Base-by-base conservation (phyloP, 1,139 yeast genomes). In the Yamadazyma spencermartinsiae region DNA sequence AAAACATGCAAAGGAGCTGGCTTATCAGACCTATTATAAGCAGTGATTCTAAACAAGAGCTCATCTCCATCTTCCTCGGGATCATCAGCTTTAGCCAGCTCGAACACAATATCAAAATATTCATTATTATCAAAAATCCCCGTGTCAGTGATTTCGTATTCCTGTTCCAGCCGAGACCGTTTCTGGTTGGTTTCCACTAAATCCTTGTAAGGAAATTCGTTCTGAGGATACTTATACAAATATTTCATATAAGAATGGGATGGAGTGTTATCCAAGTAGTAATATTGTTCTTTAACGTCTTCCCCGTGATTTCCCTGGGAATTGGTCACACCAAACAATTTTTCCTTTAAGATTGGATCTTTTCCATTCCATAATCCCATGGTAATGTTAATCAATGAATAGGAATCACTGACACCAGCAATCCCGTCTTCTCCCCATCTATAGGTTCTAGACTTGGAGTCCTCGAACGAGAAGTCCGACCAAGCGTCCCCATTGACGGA, bases 391-490 rank as follows among this genome's bases (percentile, higher is more conserved):
- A 87, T 68, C 53, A 78, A 63, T 58, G 87, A 96, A 53, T 87
- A 90, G 49, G 87, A 80, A 58, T 90, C 98, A 43, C 87, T 78
- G 15, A 88, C 86, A 38, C 98, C 98, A 8, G 95, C 95, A 51
- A 90, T 70, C 3, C 98, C 98, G 58, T 90, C 98, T 61, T 90
- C 98, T 35, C 96, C 96, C 98, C 98, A 90, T 38, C 98, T 74
- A 58, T 86, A 90, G 13, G 87, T 80, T 55, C 98, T 73, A 19
- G 94, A 79, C 47, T 81, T 74, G 3, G 95, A 86, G 46, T 87
- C 90, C 44, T 87, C 95, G 60, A 89, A 89, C 8, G 95, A 89
- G 61, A 90, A 90, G 52, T 83, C 80, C 26, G 82, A 75, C 98
- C 98, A 90, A 3, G 97, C 97, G 51, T 89, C 92, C 33, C 98